Conservation (phyloP, 768 basidiomycete genomes). For the Guyanaporus albipodus region DNA sequence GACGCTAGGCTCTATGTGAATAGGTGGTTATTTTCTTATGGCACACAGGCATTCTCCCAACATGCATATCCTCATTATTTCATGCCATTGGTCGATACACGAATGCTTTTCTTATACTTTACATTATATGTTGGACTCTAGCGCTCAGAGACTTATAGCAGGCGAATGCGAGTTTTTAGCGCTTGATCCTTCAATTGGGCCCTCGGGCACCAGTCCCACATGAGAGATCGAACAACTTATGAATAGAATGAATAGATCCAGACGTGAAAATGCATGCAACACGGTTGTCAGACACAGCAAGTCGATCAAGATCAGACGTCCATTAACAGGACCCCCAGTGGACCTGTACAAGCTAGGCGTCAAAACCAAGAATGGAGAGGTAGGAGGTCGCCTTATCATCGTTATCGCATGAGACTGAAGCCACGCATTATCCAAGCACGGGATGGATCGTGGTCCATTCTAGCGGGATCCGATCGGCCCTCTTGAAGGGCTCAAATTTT, state of each 20-base stretch:
- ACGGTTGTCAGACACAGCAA: not conserved
- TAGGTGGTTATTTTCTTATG: slow-evolving; percentile 19
- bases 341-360: not conserved
- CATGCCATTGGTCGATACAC: slow-evolving; percentile 9
- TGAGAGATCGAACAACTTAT: no score
- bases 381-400: not conserved
- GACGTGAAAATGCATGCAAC: not conserved
- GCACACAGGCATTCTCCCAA: slow-evolving; percentile 2
- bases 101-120: slow-evolving; percentile 23
- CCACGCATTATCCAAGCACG: no score
- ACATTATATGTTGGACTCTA: slow-evolving; percentile 18
- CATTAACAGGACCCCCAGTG: no score
- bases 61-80: slow-evolving; percentile 2
- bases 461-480: no score
- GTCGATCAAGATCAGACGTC: not conserved
- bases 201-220: no score
- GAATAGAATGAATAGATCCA: no score
- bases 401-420: no score
- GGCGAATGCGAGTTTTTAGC: not conserved
- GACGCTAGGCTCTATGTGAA: slow-evolving; percentile 10
- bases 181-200: not conserved
- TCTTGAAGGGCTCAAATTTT: no score
- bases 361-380: no score
- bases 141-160: slow-evolving; percentile 2
- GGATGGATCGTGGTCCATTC: not conserved